Evolutionary conservation across 495 filamentous ascomycete species (phyloP).

Genomic region (Margaritispora aquatica): DNA sequence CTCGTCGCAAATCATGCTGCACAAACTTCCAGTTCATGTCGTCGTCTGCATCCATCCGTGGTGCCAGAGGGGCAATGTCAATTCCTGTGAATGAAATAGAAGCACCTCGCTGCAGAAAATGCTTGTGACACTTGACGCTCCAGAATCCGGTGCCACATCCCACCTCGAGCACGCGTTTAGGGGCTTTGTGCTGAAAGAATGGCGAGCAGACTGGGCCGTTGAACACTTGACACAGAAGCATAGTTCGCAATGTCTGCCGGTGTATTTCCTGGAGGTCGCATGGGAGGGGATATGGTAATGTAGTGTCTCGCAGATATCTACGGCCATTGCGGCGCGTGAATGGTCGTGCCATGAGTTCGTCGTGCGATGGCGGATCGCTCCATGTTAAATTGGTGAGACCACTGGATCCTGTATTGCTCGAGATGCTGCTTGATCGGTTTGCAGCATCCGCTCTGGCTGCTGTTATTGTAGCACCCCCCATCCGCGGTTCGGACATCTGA

Average conservation of each 20-base stretch:
- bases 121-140: conserved; percentile 78
- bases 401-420: conserved; percentile 21
- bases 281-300: conserved; percentile 74
- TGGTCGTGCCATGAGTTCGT: conserved; percentile 42
- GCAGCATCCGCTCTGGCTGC: conserved; percentile 10
- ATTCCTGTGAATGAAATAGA: conserved; percentile 72
- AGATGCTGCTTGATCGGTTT: conserved; percentile 20
- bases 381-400: conserved; percentile 20
- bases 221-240: conserved; percentile 74
- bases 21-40: conserved; percentile 85
- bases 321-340: conserved; percentile 71
- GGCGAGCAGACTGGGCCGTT: conserved; percentile 74
- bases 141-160: conserved; percentile 87
- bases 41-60: conserved; percentile 54
- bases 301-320: conserved; percentile 71
- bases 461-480: conserved; percentile 1
- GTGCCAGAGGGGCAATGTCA: conserved; percentile 72
- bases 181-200: conserved; percentile 55
- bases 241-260: conserved; percentile 76
- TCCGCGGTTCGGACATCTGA: conserved; percentile 11
- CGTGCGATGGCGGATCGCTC: conserved; percentile 12
- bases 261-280: conserved; percentile 85
- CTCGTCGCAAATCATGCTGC: conserved; percentile 73
- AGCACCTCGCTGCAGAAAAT: conserved; percentile 56
- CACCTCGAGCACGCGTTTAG: conserved; percentile 74